Evolutionary conservation across 192 early-diverging fungal genomes (phyloP).

Genomic region (Entomortierella parvispora): DNA sequence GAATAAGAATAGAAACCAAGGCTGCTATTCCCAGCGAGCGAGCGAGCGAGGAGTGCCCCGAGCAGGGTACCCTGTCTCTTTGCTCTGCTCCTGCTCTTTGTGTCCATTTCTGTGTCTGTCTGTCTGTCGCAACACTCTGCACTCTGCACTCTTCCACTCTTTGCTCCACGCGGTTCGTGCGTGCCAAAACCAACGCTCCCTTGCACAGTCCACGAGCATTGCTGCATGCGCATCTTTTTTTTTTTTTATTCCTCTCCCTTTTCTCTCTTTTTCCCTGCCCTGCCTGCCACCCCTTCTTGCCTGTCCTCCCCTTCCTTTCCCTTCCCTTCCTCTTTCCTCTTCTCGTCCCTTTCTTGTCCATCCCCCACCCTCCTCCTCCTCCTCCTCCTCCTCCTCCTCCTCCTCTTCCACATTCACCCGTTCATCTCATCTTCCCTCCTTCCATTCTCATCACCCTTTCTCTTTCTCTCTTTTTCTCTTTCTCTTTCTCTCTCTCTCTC

Average conservation of each 20-base stretch:
- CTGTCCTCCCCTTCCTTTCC: neutral
- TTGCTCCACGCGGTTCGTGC: no score
- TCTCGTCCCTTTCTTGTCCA: neutral
- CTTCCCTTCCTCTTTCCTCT: neutral
- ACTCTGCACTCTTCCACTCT: no score
- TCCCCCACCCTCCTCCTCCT: neutral
- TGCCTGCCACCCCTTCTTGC: neutral
- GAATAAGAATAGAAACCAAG: no score
- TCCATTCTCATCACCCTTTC: no score
- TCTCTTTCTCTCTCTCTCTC: no score
- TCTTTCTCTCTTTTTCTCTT: neutral
- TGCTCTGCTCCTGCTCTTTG: no score
- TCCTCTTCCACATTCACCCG: neutral
- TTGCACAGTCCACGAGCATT: neutral
- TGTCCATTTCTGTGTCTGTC: no score
- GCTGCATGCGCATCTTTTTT: neutral
- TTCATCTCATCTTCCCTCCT: neutral
- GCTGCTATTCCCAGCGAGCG: no score
- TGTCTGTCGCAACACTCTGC: no score
- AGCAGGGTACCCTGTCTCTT: no score
- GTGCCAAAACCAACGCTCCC: no score
- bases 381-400: neutral
- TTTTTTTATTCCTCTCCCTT: neutral
- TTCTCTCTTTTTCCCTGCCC: neutral
- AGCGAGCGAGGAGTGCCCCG: no score